Base-by-base conservation (phyloP, 2,329 filamentous ascomycete genomes). In the Sarocladium kiliense region DNA sequence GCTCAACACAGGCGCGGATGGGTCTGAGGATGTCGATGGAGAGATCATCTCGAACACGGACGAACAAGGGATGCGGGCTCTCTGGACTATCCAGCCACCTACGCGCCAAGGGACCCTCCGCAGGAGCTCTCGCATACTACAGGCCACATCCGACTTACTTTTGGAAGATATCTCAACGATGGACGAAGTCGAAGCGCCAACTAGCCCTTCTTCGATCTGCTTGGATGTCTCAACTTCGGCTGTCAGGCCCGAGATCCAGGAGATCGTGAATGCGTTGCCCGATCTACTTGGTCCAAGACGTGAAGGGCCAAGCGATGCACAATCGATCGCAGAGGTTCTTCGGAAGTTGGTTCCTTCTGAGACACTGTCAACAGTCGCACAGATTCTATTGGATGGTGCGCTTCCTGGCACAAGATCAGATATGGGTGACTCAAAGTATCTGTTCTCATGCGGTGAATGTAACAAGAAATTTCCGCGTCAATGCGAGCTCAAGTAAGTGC, bases 401-500 rank as follows among this genome's bases (percentile, higher is more conserved):
- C 30, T 21, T 19, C 3, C 26, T 9, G 25, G 44, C 21, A n/a
- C 19, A 25, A 57, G 58, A 27, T 54, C 56, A 44, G 55, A 58
- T n/a, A 56, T 23, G 32, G 37, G 45, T n/a, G 63, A 59, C 26
- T 58, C 57, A 23, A 58, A 58, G 11, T 53, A 62, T 12, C 55
- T 55, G 11, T 81, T 79, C 56, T 18, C 55, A 25, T 54, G 45
- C 37, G 25, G 59, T 0, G 54, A 62, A 0, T 85, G 81, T 54
- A 4, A 30, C 3, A 84, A 82, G 61, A 58, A 55, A 1, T 84
- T 78, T 55, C 61, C 58, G 3, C 74, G 81, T 34, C 75, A 63
- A 27, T 85, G 80, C 62, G 81, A 85, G 62, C 70, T 85, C 26
- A 85, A 77, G 82, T 85, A 73, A 57, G 76, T 60, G 5, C 26